Evolutionary conservation across 2,329 filamentous ascomycete species (phyloP).

Genomic region (Stachybotrys chartarum): DNA sequence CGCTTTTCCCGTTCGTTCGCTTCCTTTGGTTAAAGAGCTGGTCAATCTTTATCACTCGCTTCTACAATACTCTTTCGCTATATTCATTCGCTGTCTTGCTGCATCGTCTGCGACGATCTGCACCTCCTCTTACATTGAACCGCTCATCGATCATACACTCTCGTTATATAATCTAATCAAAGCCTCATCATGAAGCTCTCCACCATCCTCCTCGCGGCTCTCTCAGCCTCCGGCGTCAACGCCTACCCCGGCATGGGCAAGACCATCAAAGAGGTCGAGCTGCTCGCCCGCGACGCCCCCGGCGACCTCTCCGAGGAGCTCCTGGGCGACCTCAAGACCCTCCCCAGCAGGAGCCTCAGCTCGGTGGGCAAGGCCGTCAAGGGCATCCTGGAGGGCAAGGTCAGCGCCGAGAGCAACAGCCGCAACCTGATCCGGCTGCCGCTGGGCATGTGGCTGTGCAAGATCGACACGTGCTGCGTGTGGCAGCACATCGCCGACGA

Average conservation of each 20-base stretch:
- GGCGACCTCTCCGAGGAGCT: constrained; percentile 15
- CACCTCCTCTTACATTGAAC: too few relatives aligned
- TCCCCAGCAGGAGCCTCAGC: constrained; percentile 22
- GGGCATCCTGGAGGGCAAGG: constrained; percentile 24
- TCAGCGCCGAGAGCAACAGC: constrained; percentile 16
- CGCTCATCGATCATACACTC: neutral
- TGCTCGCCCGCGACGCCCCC: constrained; percentile 5
- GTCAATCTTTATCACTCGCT: neutral
- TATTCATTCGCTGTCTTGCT: neutral
- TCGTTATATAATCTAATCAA: neutral
- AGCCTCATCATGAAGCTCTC: constrained; percentile 16
- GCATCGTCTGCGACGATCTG: neutral
- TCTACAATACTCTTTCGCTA: neutral
- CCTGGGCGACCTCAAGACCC: constrained; percentile 30
- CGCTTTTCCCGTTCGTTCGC: neutral
- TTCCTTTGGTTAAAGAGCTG: neutral
- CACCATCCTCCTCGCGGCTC: constrained; percentile 10
- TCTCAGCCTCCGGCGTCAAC: constrained; percentile 11
- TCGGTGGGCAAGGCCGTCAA: constrained; percentile 28
- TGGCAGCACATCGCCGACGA: constrained; percentile 36
- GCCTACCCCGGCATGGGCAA: constrained; percentile 14
- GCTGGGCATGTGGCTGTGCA: constrained; percentile 17
- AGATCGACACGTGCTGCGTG: constrained; percentile 34
- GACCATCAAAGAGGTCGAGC: constrained; percentile 13
- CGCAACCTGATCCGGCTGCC: constrained; percentile 15